A percentile compares a stretch with the other conserved stretches of the same genome.
phyloP scores from a whole-genome alignment of 495 filamentous ascomycete species.

The Neurospora discreta region DNA sequence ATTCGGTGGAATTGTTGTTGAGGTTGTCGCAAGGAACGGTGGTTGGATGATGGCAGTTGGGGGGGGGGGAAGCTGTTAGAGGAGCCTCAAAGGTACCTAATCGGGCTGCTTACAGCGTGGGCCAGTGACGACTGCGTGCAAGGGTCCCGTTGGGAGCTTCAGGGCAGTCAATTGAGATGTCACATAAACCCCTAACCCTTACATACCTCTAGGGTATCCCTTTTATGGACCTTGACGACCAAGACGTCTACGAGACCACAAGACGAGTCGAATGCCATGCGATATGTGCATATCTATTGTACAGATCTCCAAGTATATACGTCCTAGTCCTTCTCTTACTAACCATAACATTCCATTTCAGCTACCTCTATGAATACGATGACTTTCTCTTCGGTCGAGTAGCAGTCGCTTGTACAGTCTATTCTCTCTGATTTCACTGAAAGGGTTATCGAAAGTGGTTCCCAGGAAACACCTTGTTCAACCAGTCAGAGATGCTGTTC shows the following conservation, averaged over 20 bases:
- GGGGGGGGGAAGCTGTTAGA: neutral
- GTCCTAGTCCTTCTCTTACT: too few relatives aligned
- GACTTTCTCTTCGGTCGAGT: neutral
- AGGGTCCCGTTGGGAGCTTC: constrained; percentile 2
- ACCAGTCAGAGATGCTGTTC: neutral
- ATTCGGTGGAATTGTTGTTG: neutral
- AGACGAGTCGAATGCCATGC: neutral
- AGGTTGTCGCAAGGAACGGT: neutral
- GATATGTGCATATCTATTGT: neutral
- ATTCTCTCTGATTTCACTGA: neutral
- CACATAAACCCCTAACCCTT: constrained; percentile 4
- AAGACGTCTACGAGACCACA: neutral
- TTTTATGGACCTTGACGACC: neutral
- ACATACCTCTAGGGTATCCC: too few relatives aligned
- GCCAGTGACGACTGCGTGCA: constrained; percentile 2
- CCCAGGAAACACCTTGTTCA: neutral
- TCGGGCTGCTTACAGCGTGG: neutral
- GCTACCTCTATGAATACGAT: neutral
- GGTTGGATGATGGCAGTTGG: neutral
- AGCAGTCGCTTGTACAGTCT: neutral
- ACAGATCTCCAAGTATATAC: neutral
- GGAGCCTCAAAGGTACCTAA: neutral
- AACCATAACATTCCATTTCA: neutral
- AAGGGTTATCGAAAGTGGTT: neutral
- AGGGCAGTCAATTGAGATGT: neutral